Base-by-base conservation (phyloP, 1,139 yeast genomes). In the Arxiozyma heterogenica region DNA sequence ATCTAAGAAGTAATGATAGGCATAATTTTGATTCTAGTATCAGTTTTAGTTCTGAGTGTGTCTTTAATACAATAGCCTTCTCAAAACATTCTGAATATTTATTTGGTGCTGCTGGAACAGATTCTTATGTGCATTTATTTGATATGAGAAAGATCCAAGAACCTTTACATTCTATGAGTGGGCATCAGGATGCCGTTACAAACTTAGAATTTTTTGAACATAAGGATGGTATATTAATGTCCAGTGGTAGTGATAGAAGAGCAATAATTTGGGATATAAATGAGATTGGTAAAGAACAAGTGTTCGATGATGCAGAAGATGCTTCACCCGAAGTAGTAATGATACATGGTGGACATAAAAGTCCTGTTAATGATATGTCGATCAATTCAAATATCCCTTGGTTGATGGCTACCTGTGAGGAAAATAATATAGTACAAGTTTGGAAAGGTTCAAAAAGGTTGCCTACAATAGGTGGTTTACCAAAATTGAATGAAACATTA, bases 271-370 rank as follows among this genome's bases (percentile, higher is more conserved):
- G 95, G 95, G 93, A 86, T 64, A 71, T 86, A 51, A 72, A 75
- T 53, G 82, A 78, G 63, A 82, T 86, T 39, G 94, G 94, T 1
- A 87, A 83, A 60, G 94, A 86, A 63, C 93, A 85, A 66, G 75
- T 74, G n/a, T 87, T 81, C 57, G 86, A 82, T 58, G 95, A 86
- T 64, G 85, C 85, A 58, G 86, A 84, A 44, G 94, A 86, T 64
- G 95, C 93, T 49, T 84, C 86, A 49, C 90, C 93, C 7, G 95
- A 86, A 64, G 70, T 86, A 43, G 75, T 86, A 62, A 84, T 86
- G 90, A 84, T 86, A 83, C 95, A 86, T 63, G 94, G 93, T 42
- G 95, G 95, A 20, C 94, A 86, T 64, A 84, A 88, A 15, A 85
- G 89, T 15, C 77, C 84, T 1, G 84, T 86, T 12, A 82, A 83